phyloP scores from a whole-genome alignment of 2,329 filamentous ascomycete species.

The Epichloe sp. region DNA sequence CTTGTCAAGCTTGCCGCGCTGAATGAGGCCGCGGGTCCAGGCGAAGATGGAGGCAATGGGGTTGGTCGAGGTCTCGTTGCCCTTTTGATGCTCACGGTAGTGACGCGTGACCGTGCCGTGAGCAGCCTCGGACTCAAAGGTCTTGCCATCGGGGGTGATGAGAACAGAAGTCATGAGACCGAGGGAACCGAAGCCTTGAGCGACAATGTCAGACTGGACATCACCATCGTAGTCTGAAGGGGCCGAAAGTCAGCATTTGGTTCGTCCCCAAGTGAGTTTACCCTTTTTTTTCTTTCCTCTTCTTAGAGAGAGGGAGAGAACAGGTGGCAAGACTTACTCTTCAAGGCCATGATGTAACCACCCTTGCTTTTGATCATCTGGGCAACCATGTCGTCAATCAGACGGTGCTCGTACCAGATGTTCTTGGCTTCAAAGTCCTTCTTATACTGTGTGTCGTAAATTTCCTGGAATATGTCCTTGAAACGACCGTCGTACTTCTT shows the following conservation, averaged over 20 bases:
- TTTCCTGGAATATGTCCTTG: conserved; percentile 98
- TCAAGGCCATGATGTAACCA: conserved; percentile 93
- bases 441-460: conserved; percentile 82
- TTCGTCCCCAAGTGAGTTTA: too few relatives aligned
- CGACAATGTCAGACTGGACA: conserved; percentile 95
- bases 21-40: conserved; percentile 88
- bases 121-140: conserved; percentile 93
- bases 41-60: conserved; percentile 98
- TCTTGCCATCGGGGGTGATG: conserved; percentile 91
- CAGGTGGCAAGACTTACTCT: conserved; percentile 52
- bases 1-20: conserved; percentile 83
- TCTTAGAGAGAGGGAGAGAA: too few relatives aligned
- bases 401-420: conserved; percentile 98
- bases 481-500: conserved; percentile 98
- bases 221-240: conserved; percentile 88
- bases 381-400: conserved; percentile 99
- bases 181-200: conserved; percentile 94
- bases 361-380: conserved; percentile 99
- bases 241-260: not conserved
- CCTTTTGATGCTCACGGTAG: conserved; percentile 96
- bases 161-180: conserved; percentile 98
- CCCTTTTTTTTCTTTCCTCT: not conserved
- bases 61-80: conserved; percentile 93
- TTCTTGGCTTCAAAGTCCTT: conserved; percentile 77
- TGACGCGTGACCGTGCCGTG: conserved; percentile 97